Evolutionary conservation across 495 filamentous ascomycete species (phyloP).

Genomic region (Hyaloscypha variabilis): DNA sequence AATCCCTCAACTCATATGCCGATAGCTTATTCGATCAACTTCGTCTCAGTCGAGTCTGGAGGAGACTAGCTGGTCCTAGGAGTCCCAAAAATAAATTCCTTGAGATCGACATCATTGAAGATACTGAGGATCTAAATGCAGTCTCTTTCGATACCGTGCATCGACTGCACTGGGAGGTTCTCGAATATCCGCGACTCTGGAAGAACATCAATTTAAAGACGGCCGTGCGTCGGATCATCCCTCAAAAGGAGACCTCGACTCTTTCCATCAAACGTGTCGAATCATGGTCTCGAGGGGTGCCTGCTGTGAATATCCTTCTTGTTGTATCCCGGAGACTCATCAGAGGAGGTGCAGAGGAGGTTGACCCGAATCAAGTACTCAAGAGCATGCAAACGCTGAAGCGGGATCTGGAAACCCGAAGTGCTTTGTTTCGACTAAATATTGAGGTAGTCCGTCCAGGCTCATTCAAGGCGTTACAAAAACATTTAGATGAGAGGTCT

Average conservation of each 20-base stretch:
- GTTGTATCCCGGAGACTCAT: neutral
- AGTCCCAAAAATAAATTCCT: neutral
- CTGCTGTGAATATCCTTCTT: neutral
- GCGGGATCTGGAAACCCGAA: neutral
- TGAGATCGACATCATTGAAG: neutral
- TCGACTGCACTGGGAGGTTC: neutral
- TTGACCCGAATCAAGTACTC: neutral
- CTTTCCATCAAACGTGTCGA: neutral
- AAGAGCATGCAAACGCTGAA: neutral
- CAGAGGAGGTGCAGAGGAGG: neutral
- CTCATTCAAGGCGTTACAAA: neutral
- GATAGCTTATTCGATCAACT: slow-evolving; percentile 6
- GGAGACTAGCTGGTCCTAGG: neutral
- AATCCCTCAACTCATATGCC: slow-evolving; percentile 4
- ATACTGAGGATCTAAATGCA: neutral
- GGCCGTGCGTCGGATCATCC: neutral
- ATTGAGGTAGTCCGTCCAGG: neutral
- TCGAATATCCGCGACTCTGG: neutral
- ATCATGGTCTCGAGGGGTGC: neutral
- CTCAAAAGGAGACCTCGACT: neutral
- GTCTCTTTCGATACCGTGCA: neutral
- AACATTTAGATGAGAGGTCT: neutral
- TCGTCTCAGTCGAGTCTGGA: slow-evolving; percentile 3
- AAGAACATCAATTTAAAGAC: neutral
- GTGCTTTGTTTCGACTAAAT: neutral